Percentiles rank a stretch among this genome's conserved stretches.
Conservation (phyloP, 768 basidiomycete species). For the Mycena kentingensis region DNA sequence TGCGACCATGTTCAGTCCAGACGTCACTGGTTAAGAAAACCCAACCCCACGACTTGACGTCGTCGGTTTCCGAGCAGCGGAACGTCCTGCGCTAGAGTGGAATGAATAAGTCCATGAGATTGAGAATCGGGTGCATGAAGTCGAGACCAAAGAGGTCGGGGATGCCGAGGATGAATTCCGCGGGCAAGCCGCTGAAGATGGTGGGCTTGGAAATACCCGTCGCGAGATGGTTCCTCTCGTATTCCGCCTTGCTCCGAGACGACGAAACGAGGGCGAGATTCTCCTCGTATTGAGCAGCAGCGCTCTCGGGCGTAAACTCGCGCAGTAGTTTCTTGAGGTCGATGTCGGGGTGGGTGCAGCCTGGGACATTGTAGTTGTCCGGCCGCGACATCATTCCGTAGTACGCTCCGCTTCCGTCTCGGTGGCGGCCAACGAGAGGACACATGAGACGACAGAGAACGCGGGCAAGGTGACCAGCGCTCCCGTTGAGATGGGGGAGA, state of each 20-base stretch:
- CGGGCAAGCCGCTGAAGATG: constrained; percentile 37
- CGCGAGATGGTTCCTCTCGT: constrained; percentile 25
- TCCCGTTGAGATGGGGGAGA: too few species aligned
- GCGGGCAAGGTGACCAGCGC: constrained; percentile 9
- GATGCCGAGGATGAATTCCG: constrained; percentile 20
- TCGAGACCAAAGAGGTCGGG: not conserved
- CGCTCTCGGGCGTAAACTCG: not conserved
- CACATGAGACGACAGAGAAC: constrained; percentile 10
- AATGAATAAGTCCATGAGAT: constrained; percentile 39
- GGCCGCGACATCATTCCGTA: not conserved
- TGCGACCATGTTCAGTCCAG: constrained; percentile 41
- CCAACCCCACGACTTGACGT: constrained; percentile 33
- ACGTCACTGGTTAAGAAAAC: constrained; percentile 27
- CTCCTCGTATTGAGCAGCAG: not conserved
- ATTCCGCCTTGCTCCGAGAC: constrained; percentile 16
- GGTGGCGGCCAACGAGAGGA: not conserved
- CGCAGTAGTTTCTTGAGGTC: not conserved
- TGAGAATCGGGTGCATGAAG: constrained; percentile 43
- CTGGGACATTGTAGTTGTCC: not conserved
- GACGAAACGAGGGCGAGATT: not conserved
- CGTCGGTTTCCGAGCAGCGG: constrained; percentile 21
- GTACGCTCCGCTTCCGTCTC: not conserved
- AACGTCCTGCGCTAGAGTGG: constrained; percentile 33
- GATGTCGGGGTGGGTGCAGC: not conserved
- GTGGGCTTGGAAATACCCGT: constrained; percentile 40